Percentiles rank a stretch among this genome's conserved stretches.
phyloP scores from a whole-genome alignment of 1,139 yeast genomes.

The Pichia inconspicua region DNA sequence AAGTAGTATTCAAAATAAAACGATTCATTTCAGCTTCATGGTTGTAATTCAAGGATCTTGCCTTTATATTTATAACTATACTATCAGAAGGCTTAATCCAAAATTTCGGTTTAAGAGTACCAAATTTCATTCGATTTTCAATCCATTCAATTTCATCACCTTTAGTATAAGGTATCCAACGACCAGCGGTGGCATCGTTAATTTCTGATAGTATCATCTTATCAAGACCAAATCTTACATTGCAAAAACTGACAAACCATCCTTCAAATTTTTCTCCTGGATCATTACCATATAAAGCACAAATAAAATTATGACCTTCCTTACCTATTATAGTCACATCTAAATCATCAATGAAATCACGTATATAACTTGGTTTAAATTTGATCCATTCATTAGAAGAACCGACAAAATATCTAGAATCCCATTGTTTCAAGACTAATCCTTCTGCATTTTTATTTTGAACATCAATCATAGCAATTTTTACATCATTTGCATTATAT shows the following conservation, averaged over 20 bases:
- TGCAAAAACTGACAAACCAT: conserved; percentile 55
- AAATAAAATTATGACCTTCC: conserved; percentile 18
- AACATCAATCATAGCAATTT: conserved; percentile 47
- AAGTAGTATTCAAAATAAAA: conserved; percentile 61
- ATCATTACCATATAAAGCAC: conserved; percentile 10
- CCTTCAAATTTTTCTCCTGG: conserved; percentile 9
- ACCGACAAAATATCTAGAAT: conserved; percentile 53
- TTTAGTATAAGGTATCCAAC: conserved; percentile 47
- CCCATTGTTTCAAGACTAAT: conserved; percentile 61
- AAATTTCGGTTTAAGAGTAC: conserved; percentile 52
- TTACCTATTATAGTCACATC: conserved; percentile 78
- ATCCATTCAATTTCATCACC: conserved; percentile 17
- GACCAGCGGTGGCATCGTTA: conserved; percentile 46
- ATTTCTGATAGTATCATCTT: conserved; percentile 53
- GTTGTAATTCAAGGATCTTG: conserved; percentile 30
- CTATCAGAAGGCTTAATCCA: conserved; percentile 81
- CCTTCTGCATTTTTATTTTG: conserved; percentile 73
- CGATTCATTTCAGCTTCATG: conserved; percentile 26
- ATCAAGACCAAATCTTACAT: conserved; percentile 81
- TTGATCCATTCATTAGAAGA: conserved; percentile 66
- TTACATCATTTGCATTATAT: conserved; percentile 42
- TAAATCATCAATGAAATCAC: conserved; percentile 77
- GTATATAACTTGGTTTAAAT: conserved; percentile 83
- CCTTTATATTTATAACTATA: conserved; percentile 76
- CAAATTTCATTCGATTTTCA: conserved; percentile 47